Conservation (phyloP, 176 grass and related monocot species). For the Aechmea fasciata region DNA sequence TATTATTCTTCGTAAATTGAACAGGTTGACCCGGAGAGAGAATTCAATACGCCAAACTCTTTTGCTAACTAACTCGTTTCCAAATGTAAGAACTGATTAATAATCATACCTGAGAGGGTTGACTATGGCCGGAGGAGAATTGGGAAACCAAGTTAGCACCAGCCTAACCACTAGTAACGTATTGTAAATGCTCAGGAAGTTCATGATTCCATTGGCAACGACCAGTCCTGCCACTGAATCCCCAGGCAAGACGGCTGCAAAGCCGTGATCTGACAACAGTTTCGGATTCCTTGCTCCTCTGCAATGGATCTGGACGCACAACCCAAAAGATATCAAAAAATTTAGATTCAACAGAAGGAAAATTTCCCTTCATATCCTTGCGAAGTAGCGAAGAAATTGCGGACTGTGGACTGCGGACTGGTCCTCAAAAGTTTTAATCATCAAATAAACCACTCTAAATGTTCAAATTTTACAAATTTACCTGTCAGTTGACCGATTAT, state of each 20-base stretch:
- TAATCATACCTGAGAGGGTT: constrained; percentile 64
- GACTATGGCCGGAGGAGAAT: constrained; percentile 79
- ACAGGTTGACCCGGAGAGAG: background rate
- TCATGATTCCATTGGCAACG: constrained; percentile 77
- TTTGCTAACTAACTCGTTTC: background rate
- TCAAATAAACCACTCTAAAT: background rate
- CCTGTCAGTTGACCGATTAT: too few relatives aligned
- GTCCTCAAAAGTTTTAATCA: too few relatives aligned
- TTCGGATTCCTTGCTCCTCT: constrained; percentile 14
- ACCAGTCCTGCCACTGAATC: constrained; percentile 72
- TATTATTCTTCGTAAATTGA: background rate
- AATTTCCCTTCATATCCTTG: too few relatives aligned
- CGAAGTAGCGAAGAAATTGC: too few relatives aligned
- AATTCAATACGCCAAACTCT: background rate
- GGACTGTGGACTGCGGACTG: too few relatives aligned
- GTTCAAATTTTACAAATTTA: background rate
- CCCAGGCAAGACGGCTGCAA: constrained; percentile 74
- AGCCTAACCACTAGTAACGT: constrained; percentile 76
- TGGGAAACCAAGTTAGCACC: constrained; percentile 97
- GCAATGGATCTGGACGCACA: constrained; percentile 22
- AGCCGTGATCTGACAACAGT: constrained; percentile 31
- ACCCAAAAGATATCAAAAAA: background rate
- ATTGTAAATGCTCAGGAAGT: constrained; percentile 95
- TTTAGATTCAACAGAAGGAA: background rate
- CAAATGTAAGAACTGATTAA: too few relatives aligned